Evolutionary conservation across 495 filamentous ascomycete genomes (phyloP).

Genomic region (Lepidopterella palustris): DNA sequence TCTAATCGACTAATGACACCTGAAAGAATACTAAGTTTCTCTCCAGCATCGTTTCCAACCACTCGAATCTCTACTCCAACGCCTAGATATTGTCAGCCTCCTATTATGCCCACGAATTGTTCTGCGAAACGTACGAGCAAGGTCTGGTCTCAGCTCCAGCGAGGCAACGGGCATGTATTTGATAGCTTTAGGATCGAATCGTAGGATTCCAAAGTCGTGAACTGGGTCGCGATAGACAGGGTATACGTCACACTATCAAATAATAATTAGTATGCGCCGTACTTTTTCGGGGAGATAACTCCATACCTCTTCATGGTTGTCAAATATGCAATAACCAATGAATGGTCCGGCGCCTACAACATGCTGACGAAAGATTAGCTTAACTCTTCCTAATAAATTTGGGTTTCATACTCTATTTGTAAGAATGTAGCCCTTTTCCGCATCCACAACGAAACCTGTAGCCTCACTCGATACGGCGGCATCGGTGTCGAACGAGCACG

Average conservation of each 20-base stretch:
- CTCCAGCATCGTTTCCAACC: conserved; percentile 96
- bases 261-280: conserved; percentile 4
- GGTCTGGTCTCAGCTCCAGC: conserved; percentile 77
- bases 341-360: conserved; percentile 96
- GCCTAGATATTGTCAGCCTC: conserved; percentile 17
- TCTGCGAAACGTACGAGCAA: conserved; percentile 35
- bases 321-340: conserved; percentile 95
- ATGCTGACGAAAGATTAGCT: conserved; percentile 69
- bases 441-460: conserved; percentile 96
- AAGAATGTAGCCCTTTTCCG: conserved; percentile 68
- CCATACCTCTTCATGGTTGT: conserved; percentile 78
- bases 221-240: conserved; percentile 99
- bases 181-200: conserved; percentile 91
- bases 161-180: conserved; percentile 89
- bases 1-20: conserved; percentile 95
- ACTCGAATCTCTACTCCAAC: conserved; percentile 93
- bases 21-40: conserved; percentile 96
- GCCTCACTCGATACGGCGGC: conserved; percentile 88
- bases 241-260: conserved; percentile 73
- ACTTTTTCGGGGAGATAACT: background rate
- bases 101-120: background rate
- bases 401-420: conserved; percentile 24
- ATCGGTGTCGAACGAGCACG: conserved; percentile 96
- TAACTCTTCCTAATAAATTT: background rate
- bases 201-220: conserved; percentile 94